Percentiles rank a stretch among this genome's conserved stretches.
Evolutionary conservation across 768 basidiomycete genomes (phyloP).

Genomic region (Mrakia blollopis): DNA sequence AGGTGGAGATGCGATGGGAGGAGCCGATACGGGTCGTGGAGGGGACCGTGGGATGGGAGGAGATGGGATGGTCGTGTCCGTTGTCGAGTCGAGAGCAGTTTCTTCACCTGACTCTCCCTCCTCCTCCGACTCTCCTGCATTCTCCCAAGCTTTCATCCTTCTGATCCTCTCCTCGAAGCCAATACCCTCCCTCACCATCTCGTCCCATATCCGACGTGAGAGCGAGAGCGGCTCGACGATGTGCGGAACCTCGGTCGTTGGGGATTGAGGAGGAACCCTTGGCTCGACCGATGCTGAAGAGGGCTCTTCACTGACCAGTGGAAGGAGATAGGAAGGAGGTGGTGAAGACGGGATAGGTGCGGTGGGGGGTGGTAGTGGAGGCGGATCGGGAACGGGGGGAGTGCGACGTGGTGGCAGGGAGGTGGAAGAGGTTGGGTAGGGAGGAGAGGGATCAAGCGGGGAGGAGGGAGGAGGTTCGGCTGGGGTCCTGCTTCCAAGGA

Average conservation of each 20-base stretch:
- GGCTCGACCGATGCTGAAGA: background rate
- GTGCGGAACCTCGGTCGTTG: background rate
- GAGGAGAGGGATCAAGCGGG: constrained; percentile 2
- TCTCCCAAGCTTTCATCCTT: constrained; percentile 13
- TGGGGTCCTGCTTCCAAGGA: background rate
- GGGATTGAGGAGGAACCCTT: background rate
- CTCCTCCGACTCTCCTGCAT: background rate
- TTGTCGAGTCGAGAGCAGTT: background rate
- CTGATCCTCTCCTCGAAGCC: constrained; percentile 5
- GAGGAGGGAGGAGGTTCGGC: background rate
- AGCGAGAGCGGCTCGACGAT: background rate
- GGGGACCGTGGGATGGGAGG: background rate
- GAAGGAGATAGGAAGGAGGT: background rate
- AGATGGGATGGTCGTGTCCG: background rate
- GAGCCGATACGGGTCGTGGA: background rate
- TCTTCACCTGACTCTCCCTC: background rate
- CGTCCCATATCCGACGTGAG: constrained; percentile 8
- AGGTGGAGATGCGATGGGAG: background rate
- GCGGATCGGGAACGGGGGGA: background rate
- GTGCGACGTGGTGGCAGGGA: background rate
- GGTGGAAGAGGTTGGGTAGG: background rate
- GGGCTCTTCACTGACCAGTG: background rate
- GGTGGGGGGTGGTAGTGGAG: background rate
- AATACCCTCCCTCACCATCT: constrained; percentile 1
- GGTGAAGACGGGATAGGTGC: background rate